A percentile compares a stretch with the other conserved stretches of the same genome.
Evolutionary conservation across 108 stramenopile species (phyloP).

Genomic region (Fragilaria crotonensis): DNA sequence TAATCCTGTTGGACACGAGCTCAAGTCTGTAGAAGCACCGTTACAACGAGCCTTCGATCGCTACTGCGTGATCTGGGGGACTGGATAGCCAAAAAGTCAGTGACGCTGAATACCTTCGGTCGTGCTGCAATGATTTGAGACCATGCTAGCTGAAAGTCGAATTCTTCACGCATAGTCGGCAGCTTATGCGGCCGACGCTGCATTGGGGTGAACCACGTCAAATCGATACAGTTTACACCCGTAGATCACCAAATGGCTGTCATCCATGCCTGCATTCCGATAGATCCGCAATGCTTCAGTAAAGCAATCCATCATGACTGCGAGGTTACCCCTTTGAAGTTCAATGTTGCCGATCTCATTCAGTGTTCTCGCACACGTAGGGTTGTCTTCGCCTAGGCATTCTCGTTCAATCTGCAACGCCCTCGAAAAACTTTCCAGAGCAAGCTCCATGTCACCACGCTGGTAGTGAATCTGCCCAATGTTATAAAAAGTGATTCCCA

Average conservation of each 20-base stretch:
- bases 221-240: slow-evolving; percentile 33
- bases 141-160: too few relatives aligned
- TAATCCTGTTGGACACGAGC: too few relatives aligned
- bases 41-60: too few relatives aligned
- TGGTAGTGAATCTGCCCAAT: slow-evolving; percentile 52
- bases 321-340: slow-evolving; percentile 33
- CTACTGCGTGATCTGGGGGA: too few relatives aligned
- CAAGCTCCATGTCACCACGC: slow-evolving; percentile 32
- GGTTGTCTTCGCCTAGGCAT: slow-evolving; percentile 25
- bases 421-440: slow-evolving; percentile 28
- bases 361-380: slow-evolving; percentile 47
- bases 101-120: too few relatives aligned
- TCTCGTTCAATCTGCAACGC: slow-evolving; percentile 32
- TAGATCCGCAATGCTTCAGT: slow-evolving; percentile 39
- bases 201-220: slow-evolving; percentile 29
- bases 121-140: too few relatives aligned
- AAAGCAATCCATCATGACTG: slow-evolving; percentile 35
- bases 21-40: too few relatives aligned
- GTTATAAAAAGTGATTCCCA: slow-evolving; percentile 45
- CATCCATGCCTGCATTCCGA: slow-evolving; percentile 29
- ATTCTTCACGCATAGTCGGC: too few relatives aligned
- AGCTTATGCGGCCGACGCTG: slow-evolving; percentile 33
- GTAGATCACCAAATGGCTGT: slow-evolving; percentile 30
- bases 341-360: slow-evolving; percentile 74
- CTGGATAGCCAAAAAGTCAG: too few relatives aligned